phyloP scores from a whole-genome alignment of 2,329 filamentous ascomycete species.

The Phialophora tarda region DNA sequence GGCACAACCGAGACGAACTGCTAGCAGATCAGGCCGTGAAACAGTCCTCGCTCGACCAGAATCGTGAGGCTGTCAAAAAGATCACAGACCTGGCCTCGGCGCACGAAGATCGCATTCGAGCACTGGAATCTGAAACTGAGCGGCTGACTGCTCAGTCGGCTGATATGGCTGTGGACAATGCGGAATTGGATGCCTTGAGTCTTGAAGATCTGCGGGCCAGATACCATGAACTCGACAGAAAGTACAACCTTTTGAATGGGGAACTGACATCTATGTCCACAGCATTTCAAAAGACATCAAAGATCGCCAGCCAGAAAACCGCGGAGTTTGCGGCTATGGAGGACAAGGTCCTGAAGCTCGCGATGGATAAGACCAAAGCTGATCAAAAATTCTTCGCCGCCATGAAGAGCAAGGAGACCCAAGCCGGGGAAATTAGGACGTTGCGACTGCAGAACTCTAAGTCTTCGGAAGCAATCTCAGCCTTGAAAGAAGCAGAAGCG shows the following conservation, averaged over 20 bases:
- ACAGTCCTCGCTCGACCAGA: slow-evolving; percentile 79
- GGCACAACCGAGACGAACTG: slow-evolving; percentile 83
- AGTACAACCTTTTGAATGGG: slow-evolving; percentile 82
- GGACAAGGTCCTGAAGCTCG: slow-evolving; percentile 74
- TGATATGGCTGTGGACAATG: slow-evolving; percentile 33
- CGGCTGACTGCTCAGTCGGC: slow-evolving; percentile 59
- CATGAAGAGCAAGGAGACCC: slow-evolving; percentile 89
- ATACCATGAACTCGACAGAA: slow-evolving; percentile 75
- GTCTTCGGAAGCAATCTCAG: slow-evolving; percentile 89
- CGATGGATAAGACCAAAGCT: slow-evolving; percentile 90
- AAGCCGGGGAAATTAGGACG: slow-evolving; percentile 78
- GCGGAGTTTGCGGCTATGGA: slow-evolving; percentile 76
- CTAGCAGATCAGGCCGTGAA: slow-evolving; percentile 79
- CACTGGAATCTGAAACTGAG: slow-evolving; percentile 81
- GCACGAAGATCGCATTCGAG: slow-evolving; percentile 77
- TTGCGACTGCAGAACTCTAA: slow-evolving; percentile 83
- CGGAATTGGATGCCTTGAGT: slow-evolving; percentile 52
- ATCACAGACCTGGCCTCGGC: slow-evolving; percentile 80
- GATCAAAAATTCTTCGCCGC: slow-evolving; percentile 98
- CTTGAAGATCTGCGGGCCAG: slow-evolving; percentile 75
- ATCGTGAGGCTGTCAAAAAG: slow-evolving; percentile 71
- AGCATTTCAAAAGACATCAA: slow-evolving; percentile 88
- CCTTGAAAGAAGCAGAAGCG: slow-evolving; percentile 87
- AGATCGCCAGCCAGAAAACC: slow-evolving; percentile 83
- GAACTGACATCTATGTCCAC: slow-evolving; percentile 88